Evolutionary conservation across 306 rosid genomes (phyloP).

Genomic region (Quercus agrifolia): DNA sequence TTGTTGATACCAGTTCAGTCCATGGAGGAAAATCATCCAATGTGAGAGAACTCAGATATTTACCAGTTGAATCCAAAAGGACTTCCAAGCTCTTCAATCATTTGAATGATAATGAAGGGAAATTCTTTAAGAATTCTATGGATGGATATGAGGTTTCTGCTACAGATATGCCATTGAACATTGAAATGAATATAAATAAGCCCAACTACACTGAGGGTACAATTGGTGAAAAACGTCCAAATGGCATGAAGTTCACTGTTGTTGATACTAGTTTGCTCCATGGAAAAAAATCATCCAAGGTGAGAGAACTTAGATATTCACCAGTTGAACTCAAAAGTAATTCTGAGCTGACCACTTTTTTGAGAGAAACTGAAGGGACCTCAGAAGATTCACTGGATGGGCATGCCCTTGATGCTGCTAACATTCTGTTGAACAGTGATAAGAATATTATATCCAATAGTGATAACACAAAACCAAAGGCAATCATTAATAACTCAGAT

Average conservation of each 20-base stretch:
- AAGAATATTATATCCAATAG: slow-evolving; percentile 20
- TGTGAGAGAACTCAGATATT: slow-evolving; percentile 40
- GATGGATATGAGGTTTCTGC: slow-evolving; percentile 25
- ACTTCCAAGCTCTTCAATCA: neutral
- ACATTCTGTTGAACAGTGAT: slow-evolving; percentile 15
- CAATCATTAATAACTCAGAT: slow-evolving; percentile 14
- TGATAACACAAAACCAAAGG: slow-evolving; percentile 25
- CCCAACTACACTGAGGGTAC: slow-evolving; percentile 27
- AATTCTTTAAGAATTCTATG: slow-evolving; percentile 15
- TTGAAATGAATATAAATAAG: slow-evolving; percentile 22
- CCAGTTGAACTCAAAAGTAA: slow-evolving; percentile 34
- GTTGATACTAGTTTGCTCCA: slow-evolving; percentile 52
- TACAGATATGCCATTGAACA: slow-evolving; percentile 23
- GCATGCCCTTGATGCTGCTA: slow-evolving; percentile 23
- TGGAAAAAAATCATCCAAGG: slow-evolving; percentile 43
- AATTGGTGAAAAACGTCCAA: slow-evolving; percentile 18
- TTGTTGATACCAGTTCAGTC: slow-evolving; percentile 53
- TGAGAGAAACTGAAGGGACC: slow-evolving; percentile 28
- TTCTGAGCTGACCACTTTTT: slow-evolving; percentile 31
- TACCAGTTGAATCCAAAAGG: slow-evolving; percentile 33
- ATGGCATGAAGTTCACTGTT: slow-evolving; percentile 39
- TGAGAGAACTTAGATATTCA: slow-evolving; percentile 40
- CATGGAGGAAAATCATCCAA: slow-evolving; percentile 44
- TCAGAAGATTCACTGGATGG: slow-evolving; percentile 13
- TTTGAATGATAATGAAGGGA: slow-evolving; percentile 27